Percentiles rank a stretch among this genome's conserved stretches.
phyloP scores from a whole-genome alignment of 2,329 filamentous ascomycete genomes.

The Scorias spongiosa region DNA sequence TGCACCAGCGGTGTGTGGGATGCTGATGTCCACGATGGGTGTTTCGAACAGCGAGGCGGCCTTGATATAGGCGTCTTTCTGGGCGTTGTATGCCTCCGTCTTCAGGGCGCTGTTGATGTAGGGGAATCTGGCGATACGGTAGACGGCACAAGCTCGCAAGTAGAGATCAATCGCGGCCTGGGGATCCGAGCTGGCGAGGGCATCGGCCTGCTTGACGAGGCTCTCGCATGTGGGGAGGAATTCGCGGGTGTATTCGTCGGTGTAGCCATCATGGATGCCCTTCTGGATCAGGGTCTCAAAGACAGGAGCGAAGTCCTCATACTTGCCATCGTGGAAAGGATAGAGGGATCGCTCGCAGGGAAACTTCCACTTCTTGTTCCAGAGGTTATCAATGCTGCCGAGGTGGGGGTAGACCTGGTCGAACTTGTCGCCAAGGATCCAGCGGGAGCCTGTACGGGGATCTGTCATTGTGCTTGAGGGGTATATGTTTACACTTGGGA shows the following conservation, averaged over 20 bases:
- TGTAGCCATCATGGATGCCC: slow-evolving; percentile 24
- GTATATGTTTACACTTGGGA: neutral
- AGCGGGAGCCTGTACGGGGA: slow-evolving; percentile 18
- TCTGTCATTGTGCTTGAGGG: slow-evolving; percentile 10
- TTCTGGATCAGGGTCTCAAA: slow-evolving; percentile 23
- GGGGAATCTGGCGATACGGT: slow-evolving; percentile 22
- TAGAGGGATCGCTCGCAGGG: slow-evolving; percentile 17
- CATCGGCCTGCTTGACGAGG: slow-evolving; percentile 18
- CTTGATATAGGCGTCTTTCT: slow-evolving; percentile 23
- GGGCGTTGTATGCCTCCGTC: slow-evolving; percentile 18
- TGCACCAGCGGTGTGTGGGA: slow-evolving; percentile 23
- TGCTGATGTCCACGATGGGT: slow-evolving; percentile 24
- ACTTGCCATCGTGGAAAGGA: slow-evolving; percentile 21
- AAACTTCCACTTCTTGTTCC: slow-evolving; percentile 24
- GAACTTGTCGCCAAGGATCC: slow-evolving; percentile 32
- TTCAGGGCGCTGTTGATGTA: slow-evolving; percentile 23
- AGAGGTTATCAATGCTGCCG: slow-evolving; percentile 41
- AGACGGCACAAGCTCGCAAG: slow-evolving; percentile 22
- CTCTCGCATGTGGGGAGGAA: slow-evolving; percentile 21
- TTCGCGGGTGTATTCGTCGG: slow-evolving; percentile 21
- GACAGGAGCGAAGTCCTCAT: slow-evolving; percentile 24
- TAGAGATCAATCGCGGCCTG: slow-evolving; percentile 19
- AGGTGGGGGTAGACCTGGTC: slow-evolving; percentile 40
- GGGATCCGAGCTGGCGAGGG: slow-evolving; percentile 10
- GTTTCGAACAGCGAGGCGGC: slow-evolving; percentile 20